phyloP scores from a whole-genome alignment of 1,139 yeast genomes.

The Pichia sp. region DNA sequence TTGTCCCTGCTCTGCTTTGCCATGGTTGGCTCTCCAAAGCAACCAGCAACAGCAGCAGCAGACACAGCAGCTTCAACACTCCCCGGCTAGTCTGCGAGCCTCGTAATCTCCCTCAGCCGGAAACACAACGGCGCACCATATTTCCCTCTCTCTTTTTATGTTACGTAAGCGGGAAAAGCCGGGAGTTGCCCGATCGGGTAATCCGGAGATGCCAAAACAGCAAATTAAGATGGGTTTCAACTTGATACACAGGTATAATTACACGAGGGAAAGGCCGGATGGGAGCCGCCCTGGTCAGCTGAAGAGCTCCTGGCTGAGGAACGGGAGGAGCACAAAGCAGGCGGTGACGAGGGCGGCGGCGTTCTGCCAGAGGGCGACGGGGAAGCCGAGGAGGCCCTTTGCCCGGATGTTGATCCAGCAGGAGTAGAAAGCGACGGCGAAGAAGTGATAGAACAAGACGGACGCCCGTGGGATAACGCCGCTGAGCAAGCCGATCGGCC shows the following conservation, averaged over 20 bases:
- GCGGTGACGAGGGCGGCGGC: conserved; percentile 71
- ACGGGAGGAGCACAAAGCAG: conserved; percentile 71
- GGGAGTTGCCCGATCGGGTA: background rate
- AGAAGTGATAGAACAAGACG: conserved; percentile 76
- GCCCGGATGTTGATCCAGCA: conserved; percentile 63
- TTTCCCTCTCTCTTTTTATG: no score
- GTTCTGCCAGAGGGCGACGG: conserved; percentile 67
- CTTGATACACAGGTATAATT: background rate
- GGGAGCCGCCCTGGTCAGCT: conserved; percentile 12
- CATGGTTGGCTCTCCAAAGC: no score
- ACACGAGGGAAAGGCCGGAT: background rate
- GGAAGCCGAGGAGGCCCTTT: conserved; percentile 65
- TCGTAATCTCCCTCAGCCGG: background rate
- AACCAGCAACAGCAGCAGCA: background rate
- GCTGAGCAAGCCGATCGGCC: conserved; percentile 79
- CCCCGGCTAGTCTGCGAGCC: background rate
- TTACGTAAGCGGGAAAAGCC: background rate
- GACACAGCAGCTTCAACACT: background rate
- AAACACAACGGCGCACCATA: background rate
- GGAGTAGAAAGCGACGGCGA: conserved; percentile 83
- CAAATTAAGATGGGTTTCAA: background rate
- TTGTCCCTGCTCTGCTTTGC: background rate
- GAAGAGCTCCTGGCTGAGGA: conserved; percentile 48
- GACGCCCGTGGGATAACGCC: conserved; percentile 78
- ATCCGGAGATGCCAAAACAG: background rate